Evolutionary conservation across 2,329 filamentous ascomycete genomes (phyloP).

Genomic region (Bretziella fagacearum): DNA sequence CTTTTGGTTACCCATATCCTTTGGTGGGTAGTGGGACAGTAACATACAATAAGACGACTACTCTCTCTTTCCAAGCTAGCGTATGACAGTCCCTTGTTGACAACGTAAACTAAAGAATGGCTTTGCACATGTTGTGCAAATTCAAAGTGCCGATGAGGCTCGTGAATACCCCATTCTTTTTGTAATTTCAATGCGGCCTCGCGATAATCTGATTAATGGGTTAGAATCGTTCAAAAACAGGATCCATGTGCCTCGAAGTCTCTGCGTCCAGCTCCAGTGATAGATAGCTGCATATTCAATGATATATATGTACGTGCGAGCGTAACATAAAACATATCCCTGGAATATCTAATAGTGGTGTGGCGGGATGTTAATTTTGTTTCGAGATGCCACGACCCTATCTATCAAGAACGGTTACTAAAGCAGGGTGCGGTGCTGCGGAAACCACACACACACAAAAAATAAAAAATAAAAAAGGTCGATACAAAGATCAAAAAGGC

Average conservation of each 20-base stretch:
- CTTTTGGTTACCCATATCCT: too few relatives aligned
- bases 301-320: too few relatives aligned
- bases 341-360: neutral
- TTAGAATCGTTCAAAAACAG: slow-evolving; percentile 1
- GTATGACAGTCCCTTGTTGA: slow-evolving; percentile 48
- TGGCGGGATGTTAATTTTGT: neutral
- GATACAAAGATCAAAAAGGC: too few relatives aligned
- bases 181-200: slow-evolving; percentile 51
- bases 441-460: too few relatives aligned
- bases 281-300: too few relatives aligned
- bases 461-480: too few relatives aligned
- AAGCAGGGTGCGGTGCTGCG: too few relatives aligned
- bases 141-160: slow-evolving; percentile 44
- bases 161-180: slow-evolving; percentile 48
- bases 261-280: neutral
- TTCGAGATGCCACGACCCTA: too few relatives aligned
- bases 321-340: neutral
- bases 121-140: slow-evolving; percentile 49
- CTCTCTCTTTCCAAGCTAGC: slow-evolving; percentile 41
- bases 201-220: slow-evolving; percentile 38
- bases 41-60: slow-evolving; percentile 32
- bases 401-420: too few relatives aligned
- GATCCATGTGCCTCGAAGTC: neutral
- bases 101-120: slow-evolving; percentile 43
- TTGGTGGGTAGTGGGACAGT: too few relatives aligned